Evolutionary conservation across 106 monocot species (phyloP), one percentile per base, ranked within the genome.

Genomic region (Xerophyta viscosa): DNA sequence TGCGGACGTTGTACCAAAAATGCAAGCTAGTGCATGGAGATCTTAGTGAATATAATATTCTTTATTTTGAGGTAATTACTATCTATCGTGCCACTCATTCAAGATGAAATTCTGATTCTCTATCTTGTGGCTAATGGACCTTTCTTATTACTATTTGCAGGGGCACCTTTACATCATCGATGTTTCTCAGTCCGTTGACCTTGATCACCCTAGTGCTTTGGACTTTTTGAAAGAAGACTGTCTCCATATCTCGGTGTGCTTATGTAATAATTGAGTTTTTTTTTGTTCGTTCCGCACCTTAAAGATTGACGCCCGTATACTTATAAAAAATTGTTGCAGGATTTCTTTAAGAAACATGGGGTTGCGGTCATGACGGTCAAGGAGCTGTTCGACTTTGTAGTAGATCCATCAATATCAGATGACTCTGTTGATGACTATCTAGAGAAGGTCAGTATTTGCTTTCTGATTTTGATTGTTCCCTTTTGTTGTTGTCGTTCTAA

Each of bases 11-110:
- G 37, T 89, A 86, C 58, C 96, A 89, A 42, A 98, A 86, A 57
- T 98, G 96, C 73, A 89, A 82, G 57, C 61, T 98, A 68, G 96
- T 98, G 12, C 96, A 98, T 82, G 89, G 89, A 37, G 96, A 98
- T 71, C 76, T 98, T 22, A 98, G 96, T 48, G 96, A 98, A 66
- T 98, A 98, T 53, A 98, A 98, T 46, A 98, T 98, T 54, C 79
- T 98, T 43, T 98, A 89, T 77, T 98, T 78, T 52, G 86, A 89
- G 89, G 96, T 88, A 72, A 55, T 48, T 28, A 44, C 51, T 37
- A 11, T 27, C 10, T 13, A 15, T 15, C 3, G n/a, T n/a, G n/a
- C n/a, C n/a, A n/a, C n/a, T n/a, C n/a, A n/a, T n/a, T n/a, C n/a
- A n/a, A n/a, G n/a, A n/a, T n/a, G n/a, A n/a, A n/a, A n/a, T n/a